Base-by-base conservation (phyloP, 2,329 filamentous ascomycete genomes). In the Fusarium mundagurra region DNA sequence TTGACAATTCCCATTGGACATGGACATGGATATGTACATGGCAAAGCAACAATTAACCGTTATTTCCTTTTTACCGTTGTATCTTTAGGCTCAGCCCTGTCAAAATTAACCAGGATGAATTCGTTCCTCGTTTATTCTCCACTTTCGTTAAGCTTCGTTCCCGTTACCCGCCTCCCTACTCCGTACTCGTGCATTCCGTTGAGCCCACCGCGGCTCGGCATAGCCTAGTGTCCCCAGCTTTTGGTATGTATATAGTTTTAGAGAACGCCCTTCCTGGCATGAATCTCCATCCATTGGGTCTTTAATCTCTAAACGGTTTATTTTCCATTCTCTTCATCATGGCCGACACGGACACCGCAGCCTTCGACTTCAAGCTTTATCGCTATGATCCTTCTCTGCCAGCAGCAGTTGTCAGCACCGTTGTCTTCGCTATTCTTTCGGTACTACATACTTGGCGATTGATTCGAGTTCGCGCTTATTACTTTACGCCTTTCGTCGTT, bases 351-450 rank as follows among this genome's bases (percentile, higher is more conserved):
- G 38, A 27, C 8, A 12, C 50, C 11, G 18, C 48, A 33, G 39
- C 11, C 4, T 68, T 68, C 2, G 64, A 68, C 45, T 68, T 68
- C 11, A 43, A 68, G 34, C 65, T 67, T 10, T 67, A 67, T 24
- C 65, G 65, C 13, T 67, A 67, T 17, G 18, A 47, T 11, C 65
- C 65, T 9, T 68, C 64, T 8, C 18, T 68, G 0, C 18, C 65
- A 18, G 65, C 65, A 13, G 65, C 65, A 1, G 14, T 68, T 4
- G 65, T 62, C 5, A 68, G 65, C 9, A 47, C 60, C 3, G 47
- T 29, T 4, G 5, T 68, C 14, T 68, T 68, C 0, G 54, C 41
- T 0, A 36, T 68, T 9, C 54, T 68, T 4, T 62, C 65, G 9
- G 18, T 34, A 3, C n/a, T 67, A 1, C 65, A 68, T 5, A 38